Base-by-base conservation (phyloP, 768 basidiomycete species). In the Cyclocybe cylindracea region DNA sequence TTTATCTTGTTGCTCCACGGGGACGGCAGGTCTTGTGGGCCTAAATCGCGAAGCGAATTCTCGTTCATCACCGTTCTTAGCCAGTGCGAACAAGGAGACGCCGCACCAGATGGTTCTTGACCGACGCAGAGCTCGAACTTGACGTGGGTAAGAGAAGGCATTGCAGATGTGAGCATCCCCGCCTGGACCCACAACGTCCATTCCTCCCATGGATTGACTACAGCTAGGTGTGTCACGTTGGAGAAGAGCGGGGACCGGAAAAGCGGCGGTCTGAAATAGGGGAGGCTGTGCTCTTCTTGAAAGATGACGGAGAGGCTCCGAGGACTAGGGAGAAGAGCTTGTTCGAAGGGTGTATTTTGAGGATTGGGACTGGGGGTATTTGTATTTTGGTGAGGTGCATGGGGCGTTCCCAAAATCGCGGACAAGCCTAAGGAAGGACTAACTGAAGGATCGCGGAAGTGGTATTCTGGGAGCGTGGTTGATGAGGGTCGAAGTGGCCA, bases 121-220 rank as follows among this genome's bases (percentile, higher is more conserved):
- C 68, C 69, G 24, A 71, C 71, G 19, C 57, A 61, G 6, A 76
- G 50, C 34, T 76, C 74, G 43, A 74, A 66, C 34, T 73, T 72
- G 42, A 75, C 54, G 55, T 73, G 68, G 1, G 71, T 69, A 32
- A 76, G 66, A 11, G 55, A 56, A 10, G 65, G 68, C 19, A 72
- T 53, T 2, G 58, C 48, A 2, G 61, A 61, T 42, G 64, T 64
- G 13, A 24, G 35, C 10, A 57, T 53, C 37, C 48, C 34, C n/a
- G 44, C 39, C n/a, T 61, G 67, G 3, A 61, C 53, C 73, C 74
- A 77, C 1, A 64, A 55, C 5, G 66, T 66, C 74, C 75, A 77
- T 7, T 76, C 73, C 36, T 75, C 70, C 74, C 74, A 77, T 53
- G 61, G 65, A 52, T 76, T 74, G 13, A 69, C 60, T 29, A 77